These are phyloP conservation scores for Penicillium odoratum DNA, from an alignment of 495 filamentous ascomycete species.

Conservation along the genomic window DNA sequence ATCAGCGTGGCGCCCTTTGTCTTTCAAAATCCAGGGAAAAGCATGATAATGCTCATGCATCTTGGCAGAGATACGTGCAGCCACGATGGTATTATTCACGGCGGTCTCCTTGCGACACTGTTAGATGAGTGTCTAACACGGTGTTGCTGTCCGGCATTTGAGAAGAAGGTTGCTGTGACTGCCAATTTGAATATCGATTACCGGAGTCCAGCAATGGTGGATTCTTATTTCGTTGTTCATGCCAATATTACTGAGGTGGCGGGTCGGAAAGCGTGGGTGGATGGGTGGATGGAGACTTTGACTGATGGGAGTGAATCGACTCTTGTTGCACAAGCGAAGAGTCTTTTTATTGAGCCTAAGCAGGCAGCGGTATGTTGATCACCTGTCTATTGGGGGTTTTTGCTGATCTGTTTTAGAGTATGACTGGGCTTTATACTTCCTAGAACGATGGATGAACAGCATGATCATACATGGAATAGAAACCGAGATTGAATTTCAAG, in stretches of 20 bases:
- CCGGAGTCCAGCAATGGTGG: slow-evolving; percentile 67
- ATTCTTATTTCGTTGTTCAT: slow-evolving; percentile 69
- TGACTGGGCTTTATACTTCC: too few relatives aligned
- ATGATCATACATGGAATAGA: too few relatives aligned
- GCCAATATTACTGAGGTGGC: slow-evolving; percentile 79
- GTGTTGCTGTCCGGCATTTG: slow-evolving; percentile 82
- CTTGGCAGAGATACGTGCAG: slow-evolving; percentile 78
- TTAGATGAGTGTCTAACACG: slow-evolving; percentile 83
- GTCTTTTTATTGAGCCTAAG: slow-evolving; percentile 82
- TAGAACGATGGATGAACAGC: too few relatives aligned
- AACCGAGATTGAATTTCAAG: too few relatives aligned
- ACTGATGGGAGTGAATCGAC: slow-evolving; percentile 55
- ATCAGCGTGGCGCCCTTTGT: slow-evolving; percentile 76
- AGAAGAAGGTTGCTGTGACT: slow-evolving; percentile 81
- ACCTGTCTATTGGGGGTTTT: background rate
- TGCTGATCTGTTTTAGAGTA: background rate
- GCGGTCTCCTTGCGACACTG: slow-evolving; percentile 81
- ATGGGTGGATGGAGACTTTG: slow-evolving; percentile 82
- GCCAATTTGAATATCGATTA: slow-evolving; percentile 88
- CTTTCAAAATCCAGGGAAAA: slow-evolving; percentile 69
- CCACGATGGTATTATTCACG: slow-evolving; percentile 85
- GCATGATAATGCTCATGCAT: slow-evolving; percentile 68
- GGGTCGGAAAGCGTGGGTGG: slow-evolving; percentile 91
- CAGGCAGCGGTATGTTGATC: slow-evolving; percentile 61
- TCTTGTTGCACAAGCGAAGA: slow-evolving; percentile 71